Evolutionary conservation across 2,329 filamentous ascomycete species (phyloP), one percentile per base, ranked within the genome.

Genomic region (Diplodia seriata): DNA sequence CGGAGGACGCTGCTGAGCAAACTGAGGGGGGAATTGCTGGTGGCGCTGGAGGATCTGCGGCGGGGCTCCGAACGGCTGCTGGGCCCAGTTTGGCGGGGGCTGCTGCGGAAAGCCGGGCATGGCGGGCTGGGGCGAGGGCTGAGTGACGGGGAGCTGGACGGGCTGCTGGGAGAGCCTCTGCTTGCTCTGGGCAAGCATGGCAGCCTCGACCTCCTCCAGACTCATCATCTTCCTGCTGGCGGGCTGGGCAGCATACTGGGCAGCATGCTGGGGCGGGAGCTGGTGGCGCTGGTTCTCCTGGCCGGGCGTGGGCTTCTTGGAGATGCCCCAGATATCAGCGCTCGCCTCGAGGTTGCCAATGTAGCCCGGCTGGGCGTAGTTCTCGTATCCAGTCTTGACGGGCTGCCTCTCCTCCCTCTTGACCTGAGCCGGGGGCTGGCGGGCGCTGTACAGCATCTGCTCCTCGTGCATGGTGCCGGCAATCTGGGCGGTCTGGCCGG

Each of bases 191-290:
- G 87, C 85, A 69, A 91, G 88, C 90, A 99, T 94, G 71, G 93
- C 90, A 66, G 94, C 94, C 81, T 99, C 95, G 23, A 99, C 94
- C 81, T 99, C 95, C 77, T 98, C 95, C 75, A 99, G 80, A 74
- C 93, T 98, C 91, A 99, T 90, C 81, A 97, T 90, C 82, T 94
- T 97, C 74, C 89, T 89, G 47, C 73, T 72, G 31, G 76, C 73
- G 15, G 72, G 69, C 31, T 57, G 72, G 18, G 82, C 70, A 72
- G 81, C 71, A 51, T 68, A 72, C 40, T 61, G 38, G 66, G 71
- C 47, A 72, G 81, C 71, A 51, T 68, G 72, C 40, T 61, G 38
- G 67, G 71, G 50, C 8, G 57, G 40, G 40, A 71, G 70, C 54
- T 74, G 72, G 61, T 72, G 69, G 66, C 33, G 69, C 54, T 43